Conservation (phyloP, 73 alveolate species). For the Tetrahymena elliotti region DNA sequence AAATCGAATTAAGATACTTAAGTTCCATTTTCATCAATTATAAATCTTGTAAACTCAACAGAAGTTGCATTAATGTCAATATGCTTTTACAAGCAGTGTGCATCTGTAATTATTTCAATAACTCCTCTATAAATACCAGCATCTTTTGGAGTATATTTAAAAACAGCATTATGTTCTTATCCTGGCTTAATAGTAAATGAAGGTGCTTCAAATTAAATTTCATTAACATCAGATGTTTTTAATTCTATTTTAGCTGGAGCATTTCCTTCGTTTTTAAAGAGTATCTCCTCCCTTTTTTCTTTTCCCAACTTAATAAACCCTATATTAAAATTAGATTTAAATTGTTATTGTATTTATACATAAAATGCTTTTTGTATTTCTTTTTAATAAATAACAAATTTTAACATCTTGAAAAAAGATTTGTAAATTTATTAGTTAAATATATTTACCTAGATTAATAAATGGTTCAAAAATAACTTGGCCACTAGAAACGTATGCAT, state of each 20-base stretch:
- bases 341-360: not conserved
- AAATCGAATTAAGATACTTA: constrained; percentile 85
- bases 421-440: too few relatives aligned
- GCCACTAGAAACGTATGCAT: constrained; percentile 92
- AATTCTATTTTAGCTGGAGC: constrained; percentile 80
- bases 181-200: constrained; percentile 76
- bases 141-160: constrained; percentile 85
- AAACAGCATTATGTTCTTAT: constrained; percentile 63
- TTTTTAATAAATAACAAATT: too few relatives aligned
- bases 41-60: constrained; percentile 68
- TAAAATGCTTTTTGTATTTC: too few relatives aligned
- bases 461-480: constrained; percentile 95
- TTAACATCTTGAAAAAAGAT: too few relatives aligned
- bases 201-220: constrained; percentile 76
- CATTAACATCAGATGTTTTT: constrained; percentile 71
- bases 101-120: constrained; percentile 87
- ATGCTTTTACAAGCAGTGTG: constrained; percentile 81
- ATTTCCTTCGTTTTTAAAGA: constrained; percentile 93
- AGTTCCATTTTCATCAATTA: constrained; percentile 76
- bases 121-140: constrained; percentile 89
- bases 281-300: constrained; percentile 70
- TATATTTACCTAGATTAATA: constrained; percentile 60
- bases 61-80: constrained; percentile 95
- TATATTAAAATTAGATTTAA: not conserved
- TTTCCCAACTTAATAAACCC: constrained; percentile 89